These are phyloP conservation scores for Diaporthe caulivora DNA, from an alignment of 2,329 filamentous ascomycete species.

Conservation along the genomic window DNA sequence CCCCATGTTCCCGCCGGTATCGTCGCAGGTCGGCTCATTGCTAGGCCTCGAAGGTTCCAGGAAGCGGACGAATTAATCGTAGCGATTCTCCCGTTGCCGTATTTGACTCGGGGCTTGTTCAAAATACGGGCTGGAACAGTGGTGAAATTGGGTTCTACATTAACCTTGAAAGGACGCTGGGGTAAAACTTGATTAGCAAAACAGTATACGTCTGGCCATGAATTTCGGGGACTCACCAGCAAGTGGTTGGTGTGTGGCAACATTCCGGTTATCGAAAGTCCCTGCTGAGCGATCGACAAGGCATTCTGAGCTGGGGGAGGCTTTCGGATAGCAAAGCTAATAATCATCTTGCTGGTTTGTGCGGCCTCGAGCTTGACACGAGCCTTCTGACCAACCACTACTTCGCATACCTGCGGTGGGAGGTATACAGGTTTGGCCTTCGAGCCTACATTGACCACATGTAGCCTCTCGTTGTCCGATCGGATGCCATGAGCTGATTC, in stretches of 20 bases:
- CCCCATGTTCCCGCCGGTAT: neutral
- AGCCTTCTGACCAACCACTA: slow-evolving; percentile 66
- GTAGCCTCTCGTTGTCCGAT: slow-evolving; percentile 51
- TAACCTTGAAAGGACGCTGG: slow-evolving; percentile 65
- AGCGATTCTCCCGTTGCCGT: slow-evolving; percentile 50
- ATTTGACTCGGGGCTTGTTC: slow-evolving; percentile 62
- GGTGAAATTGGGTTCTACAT: slow-evolving; percentile 62
- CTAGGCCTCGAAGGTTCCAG: slow-evolving; percentile 65
- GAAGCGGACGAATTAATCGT: slow-evolving; percentile 52
- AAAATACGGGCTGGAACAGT: slow-evolving; percentile 74
- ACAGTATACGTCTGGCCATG: neutral
- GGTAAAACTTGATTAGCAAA: slow-evolving; percentile 19
- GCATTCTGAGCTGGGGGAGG: slow-evolving; percentile 69
- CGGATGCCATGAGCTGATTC: slow-evolving; percentile 51
- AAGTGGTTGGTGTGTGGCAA: slow-evolving; percentile 49
- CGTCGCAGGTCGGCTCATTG: neutral
- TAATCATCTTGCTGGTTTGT: slow-evolving; percentile 71
- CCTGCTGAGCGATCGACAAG: slow-evolving; percentile 63
- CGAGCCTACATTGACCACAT: slow-evolving; percentile 71
- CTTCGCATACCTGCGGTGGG: slow-evolving; percentile 67
- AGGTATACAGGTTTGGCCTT: slow-evolving; percentile 65
- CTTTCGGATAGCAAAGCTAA: slow-evolving; percentile 67
- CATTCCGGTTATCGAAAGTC: slow-evolving; percentile 62
- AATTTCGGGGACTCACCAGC: slow-evolving; percentile 48
- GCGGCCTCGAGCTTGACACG: slow-evolving; percentile 57